Evolutionary conservation across 345 rosid species (phyloP), one percentile per base, ranked within the genome.

Genomic region (Eucalyptus viminalis): DNA sequence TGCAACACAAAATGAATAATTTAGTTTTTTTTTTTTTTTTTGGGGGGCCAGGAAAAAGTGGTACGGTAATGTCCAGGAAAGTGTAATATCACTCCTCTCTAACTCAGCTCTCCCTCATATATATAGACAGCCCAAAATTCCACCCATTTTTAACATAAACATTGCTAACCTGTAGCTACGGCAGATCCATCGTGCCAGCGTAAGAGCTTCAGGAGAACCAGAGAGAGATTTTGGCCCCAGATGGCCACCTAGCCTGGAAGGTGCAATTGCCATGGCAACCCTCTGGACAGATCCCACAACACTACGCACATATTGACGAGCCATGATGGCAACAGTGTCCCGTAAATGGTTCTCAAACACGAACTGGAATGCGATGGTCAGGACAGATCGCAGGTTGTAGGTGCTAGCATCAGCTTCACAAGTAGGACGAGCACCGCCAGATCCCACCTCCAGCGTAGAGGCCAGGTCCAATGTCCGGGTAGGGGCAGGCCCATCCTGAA

Each of bases 261-360:
- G 99, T 16, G 99, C 92, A 89, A 97, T 97, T 85, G 99, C 99
- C 94, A 97, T 91, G 90, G 99, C 99, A 91, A 97, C 98, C 94
- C 99, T 96, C 93, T 97, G 99, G 88, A 97, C 98, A 16, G 99
- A 97, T 17, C 97, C 98, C 80, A 97, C 97, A 51, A 97, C 94
- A 92, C 96, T 94, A 9, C 98, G 95, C 69, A 97, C 96, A 50
- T 97, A 97, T 87, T 97, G 99, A 60, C 98, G 98, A 72, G 99
- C 99, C 99, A 97, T 97, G 40, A 96, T 94, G 87, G 99, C 99
- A 86, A 97, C 99, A 87, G 91, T 96, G 90, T 97, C 99, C 88
- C 93, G 95, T 88, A 95, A 54, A 90, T 97, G 98, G 92, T 93
- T 95, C 94, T 97, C 99, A 87, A 94, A 97, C 62, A 94, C 92